These are phyloP conservation scores for Beverwykella pulmonaria DNA, from an alignment of 495 filamentous ascomycete genomes.

Conservation along the genomic window DNA sequence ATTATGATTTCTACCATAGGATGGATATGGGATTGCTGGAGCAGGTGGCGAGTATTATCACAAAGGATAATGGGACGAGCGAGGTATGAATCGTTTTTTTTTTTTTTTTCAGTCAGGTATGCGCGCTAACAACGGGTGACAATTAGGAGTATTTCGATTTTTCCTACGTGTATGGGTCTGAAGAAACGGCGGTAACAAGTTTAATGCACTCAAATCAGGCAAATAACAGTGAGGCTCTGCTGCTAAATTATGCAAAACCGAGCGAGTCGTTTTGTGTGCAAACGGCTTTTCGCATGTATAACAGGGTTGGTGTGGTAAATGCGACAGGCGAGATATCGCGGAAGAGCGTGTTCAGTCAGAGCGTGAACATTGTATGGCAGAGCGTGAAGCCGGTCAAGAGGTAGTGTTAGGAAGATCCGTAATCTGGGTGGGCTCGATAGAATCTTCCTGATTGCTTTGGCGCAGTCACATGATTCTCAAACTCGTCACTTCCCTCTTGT, in stretches of 20 bases:
- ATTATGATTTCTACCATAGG: conserved; percentile 10
- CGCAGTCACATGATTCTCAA: too few relatives aligned
- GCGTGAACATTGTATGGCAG: conserved; percentile 4
- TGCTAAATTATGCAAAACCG: not conserved
- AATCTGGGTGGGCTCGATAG: too few relatives aligned
- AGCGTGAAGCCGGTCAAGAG: not conserved
- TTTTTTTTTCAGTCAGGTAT: not conserved
- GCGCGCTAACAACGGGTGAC: not conserved
- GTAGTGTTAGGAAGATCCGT: not conserved
- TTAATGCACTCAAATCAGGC: not conserved
- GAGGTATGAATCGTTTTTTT: not conserved
- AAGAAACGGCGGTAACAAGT: not conserved
- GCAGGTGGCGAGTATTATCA: not conserved
- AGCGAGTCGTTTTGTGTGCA: conserved; percentile 1
- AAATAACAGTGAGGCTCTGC: not conserved
- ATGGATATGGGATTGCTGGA: conserved; percentile 1
- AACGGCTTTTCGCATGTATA: conserved; percentile 3
- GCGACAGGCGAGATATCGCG: not conserved
- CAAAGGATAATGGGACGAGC: not conserved
- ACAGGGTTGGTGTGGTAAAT: not conserved
- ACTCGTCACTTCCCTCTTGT: too few relatives aligned
- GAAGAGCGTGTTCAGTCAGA: conserved; percentile 10
- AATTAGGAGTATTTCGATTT: conserved; percentile 2
- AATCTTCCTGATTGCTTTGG: too few relatives aligned
- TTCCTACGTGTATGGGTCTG: not conserved